Base-by-base conservation (phyloP, 1,284 basidiomycete genomes). In the Cutaneotrichosporon cutaneum region DNA sequence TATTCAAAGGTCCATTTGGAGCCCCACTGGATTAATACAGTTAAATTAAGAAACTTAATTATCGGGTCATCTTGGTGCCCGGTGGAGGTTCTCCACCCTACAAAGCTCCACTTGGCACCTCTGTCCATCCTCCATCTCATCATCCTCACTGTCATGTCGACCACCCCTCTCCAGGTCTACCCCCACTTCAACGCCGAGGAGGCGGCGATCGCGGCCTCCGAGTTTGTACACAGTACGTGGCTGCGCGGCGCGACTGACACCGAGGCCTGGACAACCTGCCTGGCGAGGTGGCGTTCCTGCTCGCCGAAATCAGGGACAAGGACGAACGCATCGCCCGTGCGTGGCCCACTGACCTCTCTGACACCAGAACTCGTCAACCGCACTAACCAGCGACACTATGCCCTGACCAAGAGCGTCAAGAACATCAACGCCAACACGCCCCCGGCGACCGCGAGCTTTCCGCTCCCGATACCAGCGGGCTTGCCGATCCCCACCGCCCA, bases 201-300 rank as follows among this genome's bases (percentile, higher is more conserved):
- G 74, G 88, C 88, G 13, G 86, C 87, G 14, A 80, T 82, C 42
- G 83, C 88, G 45, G 87, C 88, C 2, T 82, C 85, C 24, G 88
- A 89, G 72, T 88, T 86, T 69, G 85, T 90, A 11, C 82, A 83
- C 13, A 88, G 88, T 89, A 64, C 78, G 86, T 82, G 2, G 11
- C 27, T n/a, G 30, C 35, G 5, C 16, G 44, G 44, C 33, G 26
- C 16, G 16, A n/a, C 18, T 39, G 18, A 44, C 30, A 55, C 32
- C 21, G 33, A 89, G 89, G 85, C 68, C 81, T 91, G 30, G 89
- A 91, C 66, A 90, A 90, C 71, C 81, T 90, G 51, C 87, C 88
- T 0, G 84, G 83, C 59, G 89, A 90, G 75, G 85, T 90, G 7
- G 84, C 85, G 35, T 86, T 87, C 72, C 79, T 90, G 10, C 81